Conservation (phyloP, 129 eudicot species). For the Flaveria trinervia region DNA sequence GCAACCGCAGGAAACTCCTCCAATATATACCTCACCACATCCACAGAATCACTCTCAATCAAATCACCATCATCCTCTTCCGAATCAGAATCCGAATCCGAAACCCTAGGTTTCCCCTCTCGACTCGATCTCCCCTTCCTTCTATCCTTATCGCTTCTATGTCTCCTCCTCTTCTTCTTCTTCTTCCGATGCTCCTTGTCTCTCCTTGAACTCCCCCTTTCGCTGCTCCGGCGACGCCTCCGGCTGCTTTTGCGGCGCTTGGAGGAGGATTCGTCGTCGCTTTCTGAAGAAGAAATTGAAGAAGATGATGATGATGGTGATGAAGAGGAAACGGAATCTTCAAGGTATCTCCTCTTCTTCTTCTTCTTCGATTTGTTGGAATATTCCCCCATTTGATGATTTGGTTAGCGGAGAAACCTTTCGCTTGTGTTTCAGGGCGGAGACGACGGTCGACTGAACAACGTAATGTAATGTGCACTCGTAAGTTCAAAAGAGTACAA, state of each 20-base stretch:
- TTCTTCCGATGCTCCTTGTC: slow-evolving; percentile 39
- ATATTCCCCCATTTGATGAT: slow-evolving; percentile 31
- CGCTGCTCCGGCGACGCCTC: slow-evolving; percentile 46
- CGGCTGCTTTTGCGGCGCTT: slow-evolving; percentile 56
- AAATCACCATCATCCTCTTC: slow-evolving; percentile 39
- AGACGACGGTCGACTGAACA: background rate
- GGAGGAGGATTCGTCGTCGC: slow-evolving; percentile 34
- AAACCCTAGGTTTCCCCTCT: slow-evolving; percentile 37
- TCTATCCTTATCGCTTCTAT: slow-evolving; percentile 30
- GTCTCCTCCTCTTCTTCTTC: slow-evolving; percentile 31
- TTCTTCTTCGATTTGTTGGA: slow-evolving; percentile 34
- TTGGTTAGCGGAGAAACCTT: slow-evolving; percentile 15
- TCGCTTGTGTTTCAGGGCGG: background rate
- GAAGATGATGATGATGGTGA: slow-evolving; percentile 36
- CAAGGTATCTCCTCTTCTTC: slow-evolving; percentile 36
- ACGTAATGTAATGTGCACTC: too few species aligned
- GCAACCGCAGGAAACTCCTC: slow-evolving; percentile 83
- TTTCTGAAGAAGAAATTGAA: slow-evolving; percentile 33
- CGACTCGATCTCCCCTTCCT: slow-evolving; percentile 37
- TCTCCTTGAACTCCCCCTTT: slow-evolving; percentile 43
- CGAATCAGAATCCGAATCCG: slow-evolving; percentile 54
- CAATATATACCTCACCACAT: slow-evolving; percentile 57
- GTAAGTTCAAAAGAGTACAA: too few species aligned
- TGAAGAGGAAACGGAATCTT: slow-evolving; percentile 36
- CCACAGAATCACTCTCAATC: slow-evolving; percentile 50